phyloP scores from a whole-genome alignment of 1,139 yeast species.

The Kodamaea derodonti region DNA sequence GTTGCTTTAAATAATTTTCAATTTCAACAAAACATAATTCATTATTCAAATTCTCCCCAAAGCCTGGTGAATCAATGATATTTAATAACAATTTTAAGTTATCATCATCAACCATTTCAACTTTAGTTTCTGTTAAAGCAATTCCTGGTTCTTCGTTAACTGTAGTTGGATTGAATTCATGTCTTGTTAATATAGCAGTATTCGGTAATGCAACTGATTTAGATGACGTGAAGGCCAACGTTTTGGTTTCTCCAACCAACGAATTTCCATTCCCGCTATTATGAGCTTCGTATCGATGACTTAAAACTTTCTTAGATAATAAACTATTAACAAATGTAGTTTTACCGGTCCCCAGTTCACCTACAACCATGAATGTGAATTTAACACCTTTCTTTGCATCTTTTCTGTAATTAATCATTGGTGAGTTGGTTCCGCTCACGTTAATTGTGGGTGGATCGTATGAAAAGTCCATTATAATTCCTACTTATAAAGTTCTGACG shows the following conservation, averaged over 20 bases:
- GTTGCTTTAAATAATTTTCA: constrained; percentile 74
- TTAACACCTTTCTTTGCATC: constrained; percentile 83
- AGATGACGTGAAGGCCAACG: constrained; percentile 46
- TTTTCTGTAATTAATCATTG: constrained; percentile 53
- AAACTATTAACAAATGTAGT: constrained; percentile 44
- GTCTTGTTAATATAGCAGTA: constrained; percentile 40
- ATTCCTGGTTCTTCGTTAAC: constrained; percentile 57
- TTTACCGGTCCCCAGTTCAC: constrained; percentile 28
- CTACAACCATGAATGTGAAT: constrained; percentile 41
- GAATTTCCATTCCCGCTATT: constrained; percentile 12
- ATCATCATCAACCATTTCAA: constrained; percentile 72
- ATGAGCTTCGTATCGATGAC: constrained; percentile 49
- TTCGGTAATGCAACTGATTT: constrained; percentile 48
- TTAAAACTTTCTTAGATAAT: constrained; percentile 55
- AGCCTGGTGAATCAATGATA: constrained; percentile 75
- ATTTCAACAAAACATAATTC: constrained; percentile 63
- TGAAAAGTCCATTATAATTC: constrained; percentile 23
- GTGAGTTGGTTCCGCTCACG: constrained; percentile 32
- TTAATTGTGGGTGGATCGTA: constrained; percentile 34
- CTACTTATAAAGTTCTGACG: too few relatives aligned
- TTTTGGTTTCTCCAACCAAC: constrained; percentile 37
- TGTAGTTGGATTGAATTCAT: constrained; percentile 39
- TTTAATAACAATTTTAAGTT: constrained; percentile 64
- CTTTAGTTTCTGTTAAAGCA: constrained; percentile 63
- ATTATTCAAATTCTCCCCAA: constrained; percentile 69